Evolutionary conservation across 805 yeast species (phyloP).

Genomic region (Lipomyces japonicus): DNA sequence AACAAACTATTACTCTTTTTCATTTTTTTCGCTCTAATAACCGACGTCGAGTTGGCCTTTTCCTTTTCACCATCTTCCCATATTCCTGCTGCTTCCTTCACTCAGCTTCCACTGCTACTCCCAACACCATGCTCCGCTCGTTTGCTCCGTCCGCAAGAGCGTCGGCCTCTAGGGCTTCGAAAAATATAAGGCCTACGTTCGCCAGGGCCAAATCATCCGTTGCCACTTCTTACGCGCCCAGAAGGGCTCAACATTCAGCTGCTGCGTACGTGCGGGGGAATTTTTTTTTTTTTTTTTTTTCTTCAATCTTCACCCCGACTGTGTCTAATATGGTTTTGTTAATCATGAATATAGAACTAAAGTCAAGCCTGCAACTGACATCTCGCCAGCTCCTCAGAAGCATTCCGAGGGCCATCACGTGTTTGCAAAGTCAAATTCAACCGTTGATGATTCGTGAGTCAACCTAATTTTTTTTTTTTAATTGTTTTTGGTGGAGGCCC

Average conservation of each 20-base stretch:
- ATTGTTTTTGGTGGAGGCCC: no score
- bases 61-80: no score
- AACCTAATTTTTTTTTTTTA: not conserved
- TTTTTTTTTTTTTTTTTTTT: not conserved
- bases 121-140: conserved; percentile 10
- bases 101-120: no score
- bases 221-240: conserved; percentile 5
- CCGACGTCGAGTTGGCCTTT: no score
- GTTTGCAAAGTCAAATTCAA: conserved; percentile 12
- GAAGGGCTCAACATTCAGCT: conserved; percentile 20
- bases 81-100: no score
- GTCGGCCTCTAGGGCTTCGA: conserved; percentile 7
- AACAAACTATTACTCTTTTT: no score
- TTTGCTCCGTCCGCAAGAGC: conserved; percentile 15
- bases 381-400: conserved; percentile 6
- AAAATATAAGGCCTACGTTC: conserved; percentile 3
- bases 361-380: not conserved
- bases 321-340: not conserved
- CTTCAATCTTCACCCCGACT: not conserved
- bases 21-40: no score
- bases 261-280: conserved; percentile 25
- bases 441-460: conserved; percentile 25
- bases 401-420: not conserved
- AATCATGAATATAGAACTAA: conserved; percentile 1
- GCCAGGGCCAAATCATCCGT: conserved; percentile 9